A percentile compares a stretch with the other conserved stretches of the same genome.
Evolutionary conservation across 768 basidiomycete genomes (phyloP).

Genomic region (Piloderma croceum): DNA sequence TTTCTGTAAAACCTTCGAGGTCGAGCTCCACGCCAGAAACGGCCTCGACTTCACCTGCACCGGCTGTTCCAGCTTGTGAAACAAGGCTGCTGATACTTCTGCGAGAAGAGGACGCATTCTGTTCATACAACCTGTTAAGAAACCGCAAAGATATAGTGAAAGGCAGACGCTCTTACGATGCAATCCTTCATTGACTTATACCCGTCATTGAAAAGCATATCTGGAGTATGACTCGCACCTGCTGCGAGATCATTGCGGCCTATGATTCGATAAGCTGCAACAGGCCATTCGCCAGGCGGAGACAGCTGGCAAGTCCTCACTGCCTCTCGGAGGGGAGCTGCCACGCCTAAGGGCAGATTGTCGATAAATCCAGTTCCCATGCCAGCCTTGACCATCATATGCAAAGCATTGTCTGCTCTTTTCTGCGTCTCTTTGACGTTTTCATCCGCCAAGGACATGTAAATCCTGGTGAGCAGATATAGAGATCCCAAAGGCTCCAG

Average conservation of each 20-base stretch:
- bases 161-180: constrained; percentile 41
- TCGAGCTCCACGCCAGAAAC: constrained; percentile 71
- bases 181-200: constrained; percentile 55
- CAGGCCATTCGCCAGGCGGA: constrained; percentile 70
- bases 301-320: constrained; percentile 77
- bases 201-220: constrained; percentile 43
- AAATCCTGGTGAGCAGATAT: constrained; percentile 50
- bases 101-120: constrained; percentile 50
- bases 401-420: constrained; percentile 62
- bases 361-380: constrained; percentile 46
- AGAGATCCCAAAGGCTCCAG: constrained; percentile 53
- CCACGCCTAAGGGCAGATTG: constrained; percentile 61
- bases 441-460: constrained; percentile 54
- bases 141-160: background rate
- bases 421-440: constrained; percentile 47
- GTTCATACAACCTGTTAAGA: constrained; percentile 2
- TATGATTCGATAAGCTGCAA: constrained; percentile 61
- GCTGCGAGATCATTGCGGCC: constrained; percentile 73
- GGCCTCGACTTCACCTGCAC: constrained; percentile 49
- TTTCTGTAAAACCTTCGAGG: constrained; percentile 67
- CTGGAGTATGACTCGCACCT: constrained; percentile 44
- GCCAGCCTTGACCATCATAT: constrained; percentile 44
- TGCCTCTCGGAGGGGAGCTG: constrained; percentile 79
- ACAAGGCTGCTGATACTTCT: constrained; percentile 48
- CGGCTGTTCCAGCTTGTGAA: constrained; percentile 43